Conservation (phyloP, 2,329 filamentous ascomycete species). For the Phyllosticta capitalensis region DNA sequence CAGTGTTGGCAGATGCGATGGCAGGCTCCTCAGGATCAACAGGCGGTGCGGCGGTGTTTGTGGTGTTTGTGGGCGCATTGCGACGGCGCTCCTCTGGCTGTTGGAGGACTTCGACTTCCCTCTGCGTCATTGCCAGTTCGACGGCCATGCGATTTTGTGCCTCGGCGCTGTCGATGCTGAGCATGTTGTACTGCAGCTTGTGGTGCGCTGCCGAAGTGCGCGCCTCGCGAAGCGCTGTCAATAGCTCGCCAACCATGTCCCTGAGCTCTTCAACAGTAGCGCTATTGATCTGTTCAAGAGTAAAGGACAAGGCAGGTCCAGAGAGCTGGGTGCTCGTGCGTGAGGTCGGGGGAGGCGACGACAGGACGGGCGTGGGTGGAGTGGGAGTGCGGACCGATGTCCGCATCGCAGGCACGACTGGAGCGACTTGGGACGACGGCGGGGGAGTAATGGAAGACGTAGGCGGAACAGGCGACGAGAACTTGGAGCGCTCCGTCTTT, state of each 20-base stretch:
- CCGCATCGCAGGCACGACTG: constrained; percentile 27
- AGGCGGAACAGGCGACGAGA: constrained; percentile 32
- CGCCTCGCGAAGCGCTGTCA: constrained; percentile 49
- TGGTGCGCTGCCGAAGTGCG: constrained; percentile 84
- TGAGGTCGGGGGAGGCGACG: constrained; percentile 39
- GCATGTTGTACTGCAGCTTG: constrained; percentile 79
- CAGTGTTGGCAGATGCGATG: constrained; percentile 45
- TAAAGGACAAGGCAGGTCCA: constrained; percentile 32
- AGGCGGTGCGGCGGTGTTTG: constrained; percentile 36
- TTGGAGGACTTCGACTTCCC: constrained; percentile 77
- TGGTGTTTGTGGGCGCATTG: constrained; percentile 35
- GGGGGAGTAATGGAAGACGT: constrained; percentile 53
- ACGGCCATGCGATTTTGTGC: constrained; percentile 79
- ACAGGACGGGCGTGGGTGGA: constrained; percentile 39
- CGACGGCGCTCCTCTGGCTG: constrained; percentile 59
- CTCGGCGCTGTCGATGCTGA: constrained; percentile 75
- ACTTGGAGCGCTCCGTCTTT: constrained; percentile 17
- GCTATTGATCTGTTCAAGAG: constrained; percentile 41
- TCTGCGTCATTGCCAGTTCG: constrained; percentile 82
- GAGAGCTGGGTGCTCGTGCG: constrained; percentile 14
- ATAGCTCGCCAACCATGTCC: constrained; percentile 43
- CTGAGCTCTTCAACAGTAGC: constrained; percentile 45
- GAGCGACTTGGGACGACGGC: constrained; percentile 49
- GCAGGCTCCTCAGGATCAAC: constrained; percentile 44
- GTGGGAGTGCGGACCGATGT: constrained; percentile 38